phyloP scores from a whole-genome alignment of 75 land plant genomes.

The Pinus albicaulis region DNA sequence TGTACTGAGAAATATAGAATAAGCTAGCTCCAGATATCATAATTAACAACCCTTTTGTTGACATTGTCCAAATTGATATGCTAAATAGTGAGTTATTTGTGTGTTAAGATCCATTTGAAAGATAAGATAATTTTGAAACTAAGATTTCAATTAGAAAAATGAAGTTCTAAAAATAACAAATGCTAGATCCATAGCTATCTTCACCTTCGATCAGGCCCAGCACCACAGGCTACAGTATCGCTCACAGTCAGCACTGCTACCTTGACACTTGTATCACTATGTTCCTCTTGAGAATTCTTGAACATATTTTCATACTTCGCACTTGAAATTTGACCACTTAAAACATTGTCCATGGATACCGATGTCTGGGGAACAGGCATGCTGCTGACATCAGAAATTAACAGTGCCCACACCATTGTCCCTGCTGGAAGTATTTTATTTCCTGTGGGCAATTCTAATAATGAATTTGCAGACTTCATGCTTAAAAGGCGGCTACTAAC shows the following conservation, averaged over 20 bases:
- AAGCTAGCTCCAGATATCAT: not conserved
- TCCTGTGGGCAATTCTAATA: constrained; percentile 77
- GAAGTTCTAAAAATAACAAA: not conserved
- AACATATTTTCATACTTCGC: not conserved
- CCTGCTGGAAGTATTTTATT: constrained; percentile 53
- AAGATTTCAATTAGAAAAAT: not conserved
- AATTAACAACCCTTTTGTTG: not conserved
- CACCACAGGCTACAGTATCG: constrained; percentile 93
- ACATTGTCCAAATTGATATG: not conserved
- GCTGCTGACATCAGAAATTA: constrained; percentile 69
- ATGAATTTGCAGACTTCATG: constrained; percentile 94
- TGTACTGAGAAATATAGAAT: not conserved
- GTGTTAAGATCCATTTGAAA: too few species aligned
- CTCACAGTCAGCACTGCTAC: constrained; percentile 96
- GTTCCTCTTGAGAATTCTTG: constrained; percentile 2
- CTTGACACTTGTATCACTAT: constrained; percentile 21
- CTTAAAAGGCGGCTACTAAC: constrained; percentile 87
- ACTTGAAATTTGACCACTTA: not conserved
- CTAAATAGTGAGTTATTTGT: not conserved
- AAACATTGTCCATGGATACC: not conserved
- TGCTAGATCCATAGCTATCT: not conserved
- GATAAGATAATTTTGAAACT: not conserved
- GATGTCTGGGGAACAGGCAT: constrained; percentile 1
- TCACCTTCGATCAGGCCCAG: constrained; percentile 92
- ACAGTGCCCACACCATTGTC: constrained; percentile 57